These are phyloP conservation scores for Dioscorea cayenensis DNA, from an alignment of 116 monocot genomes.

Conservation along the genomic window DNA sequence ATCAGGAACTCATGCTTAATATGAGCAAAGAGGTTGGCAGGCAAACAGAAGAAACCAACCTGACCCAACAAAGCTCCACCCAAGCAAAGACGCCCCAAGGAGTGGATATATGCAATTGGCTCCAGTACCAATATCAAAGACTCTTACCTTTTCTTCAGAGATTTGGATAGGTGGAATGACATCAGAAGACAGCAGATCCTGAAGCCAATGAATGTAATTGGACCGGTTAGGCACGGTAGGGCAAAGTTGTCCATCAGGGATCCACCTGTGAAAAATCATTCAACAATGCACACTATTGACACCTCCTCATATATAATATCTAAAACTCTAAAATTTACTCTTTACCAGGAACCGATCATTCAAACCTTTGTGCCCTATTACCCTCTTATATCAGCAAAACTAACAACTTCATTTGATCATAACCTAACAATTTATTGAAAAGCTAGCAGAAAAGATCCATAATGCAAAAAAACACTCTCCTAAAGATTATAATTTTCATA, in stretches of 20 bases:
- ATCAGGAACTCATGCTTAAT: not conserved
- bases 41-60: slow-evolving; percentile 22
- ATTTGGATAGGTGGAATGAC: slow-evolving; percentile 28
- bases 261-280: slow-evolving; percentile 58
- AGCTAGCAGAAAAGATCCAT: too few species aligned
- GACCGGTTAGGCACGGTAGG: slow-evolving; percentile 90
- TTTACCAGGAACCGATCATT: too few species aligned
- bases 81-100: slow-evolving; percentile 74
- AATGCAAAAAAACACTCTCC: too few species aligned
- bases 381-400: too few species aligned
- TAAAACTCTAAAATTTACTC: too few species aligned
- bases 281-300: not conserved
- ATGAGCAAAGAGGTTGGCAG: not conserved
- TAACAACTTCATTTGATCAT: not conserved
- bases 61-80: slow-evolving; percentile 93
- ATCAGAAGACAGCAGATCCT: slow-evolving; percentile 68
- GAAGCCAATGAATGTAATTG: slow-evolving; percentile 94
- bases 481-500: not conserved
- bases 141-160: slow-evolving; percentile 42
- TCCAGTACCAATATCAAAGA: slow-evolving; percentile 92
- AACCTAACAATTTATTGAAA: not conserved
- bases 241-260: slow-evolving; percentile 91
- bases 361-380: too few species aligned
- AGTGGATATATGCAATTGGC: slow-evolving; percentile 97
- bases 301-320: not conserved